Base-by-base conservation (phyloP, 2,329 filamentous ascomycete species). In the Bipolaris oryzae region DNA sequence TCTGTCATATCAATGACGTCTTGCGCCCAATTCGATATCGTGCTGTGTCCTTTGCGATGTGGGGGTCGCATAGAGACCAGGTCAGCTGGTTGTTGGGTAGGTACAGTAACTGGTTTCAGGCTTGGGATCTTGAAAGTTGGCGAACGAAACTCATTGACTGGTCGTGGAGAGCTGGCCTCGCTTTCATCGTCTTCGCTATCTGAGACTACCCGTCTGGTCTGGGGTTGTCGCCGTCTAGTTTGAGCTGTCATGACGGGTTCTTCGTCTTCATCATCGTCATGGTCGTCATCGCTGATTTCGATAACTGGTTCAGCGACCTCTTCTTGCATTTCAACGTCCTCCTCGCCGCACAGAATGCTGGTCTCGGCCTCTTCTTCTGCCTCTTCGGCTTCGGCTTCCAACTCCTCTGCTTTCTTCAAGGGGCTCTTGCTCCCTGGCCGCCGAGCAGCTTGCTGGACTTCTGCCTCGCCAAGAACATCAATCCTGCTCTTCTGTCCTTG, bases 1-100 rank as follows among this genome's bases (percentile, higher is more conserved):
- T 58, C 57, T 10, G 71, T 72, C 43, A 75, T 50, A 21, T 76
- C 73, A 37, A 75, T 65, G 13, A 74, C 70, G 33, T 73, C 68
- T 50, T 72, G 67, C 3, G 68, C 67, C 67, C 70, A 74, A 16
- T 68, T 70, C 6, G 67, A 72, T 42, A 70, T 68, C 2, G 66
- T 63, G 48, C 60, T 69, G 35, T 67, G 59, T 9, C 62, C 72
- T 33, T 74, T 73, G 25, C 55, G 55, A 38, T 66, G 61, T 44
- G 66, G 66, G 10, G 67, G 62, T 46, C 61, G 57, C 60, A 67
- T 63, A 2, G 68, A 70, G 3, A 53, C 56, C n/a, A 67, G 43
- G 10, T 64, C 53, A 13, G 64, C 58, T 9, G 48, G 42, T 10
- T 58, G 47, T 28, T 61, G 48, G 16, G 33, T 21, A 33, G 33